Percentiles rank a stretch among this genome's conserved stretches.
Conservation (phyloP, 345 rosid species). For the Citrus trifoliata region DNA sequence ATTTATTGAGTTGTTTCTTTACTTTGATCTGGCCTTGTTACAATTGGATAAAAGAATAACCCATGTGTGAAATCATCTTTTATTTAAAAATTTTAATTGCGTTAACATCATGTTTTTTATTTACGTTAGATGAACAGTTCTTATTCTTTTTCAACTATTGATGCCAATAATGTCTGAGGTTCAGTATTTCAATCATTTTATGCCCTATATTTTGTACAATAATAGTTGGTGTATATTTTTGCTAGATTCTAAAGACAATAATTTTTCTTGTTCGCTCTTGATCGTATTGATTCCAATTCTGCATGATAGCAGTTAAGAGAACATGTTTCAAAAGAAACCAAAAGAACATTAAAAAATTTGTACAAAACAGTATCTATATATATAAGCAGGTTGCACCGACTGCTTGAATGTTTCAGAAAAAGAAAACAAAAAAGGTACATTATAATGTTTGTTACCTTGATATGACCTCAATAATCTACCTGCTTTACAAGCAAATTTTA, state of each 20-base stretch:
- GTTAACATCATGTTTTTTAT: no score
- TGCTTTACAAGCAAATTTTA: neutral
- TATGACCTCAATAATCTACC: neutral
- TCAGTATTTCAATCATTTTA: neutral
- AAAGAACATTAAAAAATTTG: neutral
- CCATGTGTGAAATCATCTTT: no score
- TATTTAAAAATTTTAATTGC: no score
- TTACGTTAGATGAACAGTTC: no score
- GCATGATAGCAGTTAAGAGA: neutral
- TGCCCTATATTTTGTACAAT: neutral
- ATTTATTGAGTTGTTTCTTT: no score
- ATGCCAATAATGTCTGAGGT: neutral
- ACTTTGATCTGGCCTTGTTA: no score
- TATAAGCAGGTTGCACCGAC: neutral
- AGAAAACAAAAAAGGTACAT: slow-evolving; percentile 1
- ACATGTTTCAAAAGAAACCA: neutral
- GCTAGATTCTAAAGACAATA: neutral
- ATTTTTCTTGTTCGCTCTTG: neutral
- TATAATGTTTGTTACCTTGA: slow-evolving; percentile 3
- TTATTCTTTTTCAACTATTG: neutral
- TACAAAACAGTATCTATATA: neutral
- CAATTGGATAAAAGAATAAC: no score
- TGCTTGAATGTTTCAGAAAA: neutral
- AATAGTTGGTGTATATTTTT: neutral
- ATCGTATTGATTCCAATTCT: neutral